Evolutionary conservation across 2,329 filamentous ascomycete genomes (phyloP), one percentile per base, ranked within the genome.

Genomic region (Colletotrichum trifolii): DNA sequence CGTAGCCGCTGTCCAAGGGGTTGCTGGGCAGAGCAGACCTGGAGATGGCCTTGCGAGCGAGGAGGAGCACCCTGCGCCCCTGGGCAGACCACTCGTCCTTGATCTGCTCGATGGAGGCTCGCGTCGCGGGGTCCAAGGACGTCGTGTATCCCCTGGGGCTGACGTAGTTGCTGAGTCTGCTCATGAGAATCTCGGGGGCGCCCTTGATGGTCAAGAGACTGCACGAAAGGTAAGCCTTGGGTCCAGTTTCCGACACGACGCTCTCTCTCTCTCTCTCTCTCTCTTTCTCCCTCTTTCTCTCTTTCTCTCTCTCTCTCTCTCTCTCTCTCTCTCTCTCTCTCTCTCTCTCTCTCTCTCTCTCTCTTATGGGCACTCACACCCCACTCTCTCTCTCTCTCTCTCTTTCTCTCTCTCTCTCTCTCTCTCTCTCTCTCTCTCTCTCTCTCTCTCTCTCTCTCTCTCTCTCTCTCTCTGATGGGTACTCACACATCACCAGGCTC

Each of bases 181-280:
- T 79, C 2, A 94, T 84, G 0, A 94, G 81, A 38, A 94, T 87
- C 71, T 94, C 92, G 0, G 91, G 91, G 0, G 91, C 91, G 1
- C 91, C 91, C 74, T 95, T 94, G 73, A 94, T 91, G n/a, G 89
- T 91, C 47, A 94, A 77, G 0, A 91, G 78, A 1, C 81, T 85
- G 13, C n/a, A 46, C 15, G 1, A 8, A 6, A 35, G 4, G 34
- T 68, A 8, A 66, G 57, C 4, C 4, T 13, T 12, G 3, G 50
- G 4, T 2, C 25, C 7, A 10, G 5, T 25, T 4, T 47, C 9
- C 17, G 17, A 17, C 15, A 17, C 15, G 2, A 17, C 15, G 15
- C 15, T 17, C 15, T 17, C 15, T 17, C 15, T 17, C 15, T 17
- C 15, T 17, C 15, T 17, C 15, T 17, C 15, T 17, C 15, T 17